Evolutionary conservation across 1,139 yeast genomes (phyloP).

Genomic region (Yamadazyma triangularis): DNA sequence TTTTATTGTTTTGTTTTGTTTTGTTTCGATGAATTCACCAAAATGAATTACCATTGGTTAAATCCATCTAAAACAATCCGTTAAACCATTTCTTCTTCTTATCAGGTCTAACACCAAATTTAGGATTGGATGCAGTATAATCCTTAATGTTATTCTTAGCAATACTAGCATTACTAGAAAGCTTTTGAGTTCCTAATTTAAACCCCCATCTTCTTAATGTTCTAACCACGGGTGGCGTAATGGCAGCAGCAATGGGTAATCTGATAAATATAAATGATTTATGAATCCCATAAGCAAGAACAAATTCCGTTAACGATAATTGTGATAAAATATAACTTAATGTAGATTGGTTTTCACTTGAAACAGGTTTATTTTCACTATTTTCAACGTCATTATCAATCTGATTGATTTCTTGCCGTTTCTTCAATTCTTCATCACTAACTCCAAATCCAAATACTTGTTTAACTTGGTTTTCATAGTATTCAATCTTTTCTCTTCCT

Average conservation of each 20-base stretch:
- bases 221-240: conserved; percentile 77
- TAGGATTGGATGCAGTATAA: conserved; percentile 35
- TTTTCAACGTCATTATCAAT: conserved; percentile 20
- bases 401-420: conserved; percentile 28
- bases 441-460: conserved; percentile 55
- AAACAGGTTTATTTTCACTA: conserved; percentile 3
- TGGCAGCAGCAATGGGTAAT: conserved; percentile 86
- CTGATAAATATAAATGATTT: conserved; percentile 78
- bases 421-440: conserved; percentile 34
- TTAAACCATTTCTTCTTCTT: conserved; percentile 56
- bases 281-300: conserved; percentile 91
- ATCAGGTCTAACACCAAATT: conserved; percentile 52
- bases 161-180: conserved; percentile 30
- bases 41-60: no score
- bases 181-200: conserved; percentile 56
- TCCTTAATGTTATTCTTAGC: conserved; percentile 25
- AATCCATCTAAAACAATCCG: conserved; percentile 54
- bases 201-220: conserved; percentile 74
- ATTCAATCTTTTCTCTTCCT: conserved; percentile 76
- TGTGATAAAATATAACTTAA: conserved; percentile 24
- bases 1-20: no score
- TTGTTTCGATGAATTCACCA: no score
- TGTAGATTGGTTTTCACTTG: background rate
- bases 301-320: conserved; percentile 62
- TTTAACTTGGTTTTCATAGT: conserved; percentile 59